Evolutionary conservation across 2,329 filamentous ascomycete species (phyloP).

Genomic region (Parastagonospora nodorum): DNA sequence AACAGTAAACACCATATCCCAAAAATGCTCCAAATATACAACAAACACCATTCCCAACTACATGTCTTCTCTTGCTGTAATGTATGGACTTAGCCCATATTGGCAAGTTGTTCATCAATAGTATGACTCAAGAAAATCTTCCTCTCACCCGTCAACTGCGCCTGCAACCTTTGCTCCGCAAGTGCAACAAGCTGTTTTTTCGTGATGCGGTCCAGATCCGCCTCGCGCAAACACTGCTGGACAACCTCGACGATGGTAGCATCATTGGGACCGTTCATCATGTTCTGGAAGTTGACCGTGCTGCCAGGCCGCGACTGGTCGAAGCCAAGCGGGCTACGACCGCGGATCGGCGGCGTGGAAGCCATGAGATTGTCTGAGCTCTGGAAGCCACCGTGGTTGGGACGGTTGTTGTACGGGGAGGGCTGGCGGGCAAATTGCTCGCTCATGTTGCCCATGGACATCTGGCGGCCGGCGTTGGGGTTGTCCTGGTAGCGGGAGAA

Average conservation of each 20-base stretch:
- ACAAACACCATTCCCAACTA: constrained; percentile 15
- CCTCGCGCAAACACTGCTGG: constrained; percentile 78
- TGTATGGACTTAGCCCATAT: constrained; percentile 68
- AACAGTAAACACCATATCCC: not conserved
- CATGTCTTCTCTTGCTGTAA: constrained; percentile 12
- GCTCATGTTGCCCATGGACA: constrained; percentile 64
- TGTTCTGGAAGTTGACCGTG: constrained; percentile 64
- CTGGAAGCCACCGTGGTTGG: constrained; percentile 50
- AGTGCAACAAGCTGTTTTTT: constrained; percentile 91
- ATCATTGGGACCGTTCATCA: constrained; percentile 72
- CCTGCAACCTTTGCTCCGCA: constrained; percentile 91
- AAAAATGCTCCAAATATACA: constrained; percentile 10
- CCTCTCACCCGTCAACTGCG: constrained; percentile 83
- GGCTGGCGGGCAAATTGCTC: constrained; percentile 43
- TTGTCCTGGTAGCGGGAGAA: constrained; percentile 68
- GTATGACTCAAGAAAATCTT: constrained; percentile 87
- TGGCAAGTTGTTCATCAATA: constrained; percentile 92
- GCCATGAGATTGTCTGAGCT: constrained; percentile 49
- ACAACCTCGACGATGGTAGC: constrained; percentile 82
- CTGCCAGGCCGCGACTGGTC: constrained; percentile 57
- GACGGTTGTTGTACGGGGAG: constrained; percentile 47
- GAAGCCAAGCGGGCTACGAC: constrained; percentile 58
- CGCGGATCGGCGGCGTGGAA: constrained; percentile 42
- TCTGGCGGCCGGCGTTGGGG: constrained; percentile 60
- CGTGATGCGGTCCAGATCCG: constrained; percentile 94